Evolutionary conservation across 2,329 filamentous ascomycete species (phyloP).

Genomic region (Claviceps sp.): DNA sequence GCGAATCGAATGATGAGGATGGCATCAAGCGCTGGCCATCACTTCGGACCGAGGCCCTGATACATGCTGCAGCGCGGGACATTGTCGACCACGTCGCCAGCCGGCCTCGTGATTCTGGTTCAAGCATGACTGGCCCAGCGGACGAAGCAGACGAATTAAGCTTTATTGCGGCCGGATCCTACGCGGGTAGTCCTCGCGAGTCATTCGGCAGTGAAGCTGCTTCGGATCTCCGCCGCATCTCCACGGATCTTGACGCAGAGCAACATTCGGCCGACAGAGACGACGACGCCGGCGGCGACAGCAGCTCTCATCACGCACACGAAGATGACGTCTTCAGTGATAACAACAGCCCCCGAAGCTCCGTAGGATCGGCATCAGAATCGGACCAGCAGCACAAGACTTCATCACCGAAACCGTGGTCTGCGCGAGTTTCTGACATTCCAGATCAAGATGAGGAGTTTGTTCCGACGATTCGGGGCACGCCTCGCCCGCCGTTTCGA

Average conservation of each 20-base stretch:
- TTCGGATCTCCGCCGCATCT: constrained; percentile 8
- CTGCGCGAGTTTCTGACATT: constrained; percentile 35
- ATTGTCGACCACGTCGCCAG: constrained; percentile 29
- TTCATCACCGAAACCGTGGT: constrained; percentile 16
- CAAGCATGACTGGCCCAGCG: constrained; percentile 9
- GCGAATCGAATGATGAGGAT: constrained; percentile 9
- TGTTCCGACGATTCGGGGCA: constrained; percentile 41
- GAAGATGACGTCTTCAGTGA: constrained; percentile 48
- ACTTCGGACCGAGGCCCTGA: constrained; percentile 35
- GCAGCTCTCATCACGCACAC: constrained; percentile 36
- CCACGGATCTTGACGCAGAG: constrained; percentile 8
- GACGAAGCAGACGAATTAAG: constrained; percentile 10
- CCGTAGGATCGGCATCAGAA: constrained; percentile 36
- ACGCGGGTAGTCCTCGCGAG: constrained; percentile 8
- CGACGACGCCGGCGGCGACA: constrained; percentile 25
- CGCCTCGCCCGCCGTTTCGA: constrained; percentile 50
- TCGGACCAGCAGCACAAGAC: constrained; percentile 20
- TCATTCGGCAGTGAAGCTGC: constrained; percentile 14
- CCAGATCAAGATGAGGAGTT: constrained; percentile 35
- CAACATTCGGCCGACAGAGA: constrained; percentile 9
- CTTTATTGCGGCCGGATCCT: constrained; percentile 14
- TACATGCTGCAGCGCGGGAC: constrained; percentile 37
- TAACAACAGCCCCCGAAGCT: constrained; percentile 42
- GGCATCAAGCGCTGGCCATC: constrained; percentile 25
- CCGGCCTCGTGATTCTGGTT: constrained; percentile 12